Conservation (phyloP, 305 asterid species). For the Fraxinus nigra region DNA sequence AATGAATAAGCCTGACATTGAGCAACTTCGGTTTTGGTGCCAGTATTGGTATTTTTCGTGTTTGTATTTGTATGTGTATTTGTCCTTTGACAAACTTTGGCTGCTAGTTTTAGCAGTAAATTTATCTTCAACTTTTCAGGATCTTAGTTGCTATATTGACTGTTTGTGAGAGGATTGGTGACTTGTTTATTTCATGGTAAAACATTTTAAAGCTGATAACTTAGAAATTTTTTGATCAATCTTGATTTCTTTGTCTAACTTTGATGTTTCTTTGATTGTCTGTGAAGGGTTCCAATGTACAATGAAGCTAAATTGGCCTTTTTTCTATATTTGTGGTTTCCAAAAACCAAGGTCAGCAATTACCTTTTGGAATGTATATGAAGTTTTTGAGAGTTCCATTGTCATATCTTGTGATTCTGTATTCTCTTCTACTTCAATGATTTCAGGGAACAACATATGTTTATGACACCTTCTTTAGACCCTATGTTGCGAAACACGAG, state of each 20-base stretch:
- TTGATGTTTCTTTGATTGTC: background rate
- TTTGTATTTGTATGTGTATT: background rate
- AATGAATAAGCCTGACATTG: conserved; percentile 34
- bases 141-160: conserved; percentile 38
- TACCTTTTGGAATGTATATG: background rate
- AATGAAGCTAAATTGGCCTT: conserved; percentile 51
- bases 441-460: conserved; percentile 37
- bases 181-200: conserved; percentile 43
- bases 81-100: background rate
- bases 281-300: conserved; percentile 50
- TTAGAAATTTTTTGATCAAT: background rate
- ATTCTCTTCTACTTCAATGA: background rate
- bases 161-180: conserved; percentile 39
- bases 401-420: background rate
- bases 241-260: background rate
- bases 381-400: background rate
- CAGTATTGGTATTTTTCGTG: conserved; percentile 43
- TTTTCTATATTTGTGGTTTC: conserved; percentile 50
- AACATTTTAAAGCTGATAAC: background rate
- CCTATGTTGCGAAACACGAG: conserved; percentile 40
- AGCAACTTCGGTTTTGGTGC: conserved; percentile 52
- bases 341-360: conserved; percentile 40
- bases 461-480: conserved; percentile 35
- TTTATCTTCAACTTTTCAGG: conserved; percentile 30
- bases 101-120: background rate